phyloP scores from a whole-genome alignment of 1,284 basidiomycete species.

The Ganoderma sp. region DNA sequence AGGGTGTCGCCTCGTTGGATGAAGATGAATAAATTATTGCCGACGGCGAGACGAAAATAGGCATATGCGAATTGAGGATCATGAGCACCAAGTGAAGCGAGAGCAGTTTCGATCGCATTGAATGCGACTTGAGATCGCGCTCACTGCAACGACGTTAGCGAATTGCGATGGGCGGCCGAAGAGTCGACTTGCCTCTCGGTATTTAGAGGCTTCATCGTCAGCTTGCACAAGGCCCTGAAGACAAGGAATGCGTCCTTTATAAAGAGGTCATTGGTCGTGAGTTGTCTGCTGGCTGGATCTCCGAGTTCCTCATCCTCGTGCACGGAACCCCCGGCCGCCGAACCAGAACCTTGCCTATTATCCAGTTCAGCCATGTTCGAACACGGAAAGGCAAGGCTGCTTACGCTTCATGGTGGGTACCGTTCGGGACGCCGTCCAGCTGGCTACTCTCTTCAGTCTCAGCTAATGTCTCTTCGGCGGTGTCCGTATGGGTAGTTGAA shows the following conservation, averaged over 20 bases:
- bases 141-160: constrained; percentile 59
- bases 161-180: not conserved
- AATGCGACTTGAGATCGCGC: constrained; percentile 90
- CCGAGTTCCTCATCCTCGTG: constrained; percentile 33
- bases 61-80: constrained; percentile 91
- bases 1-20: constrained; percentile 83
- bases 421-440: constrained; percentile 8
- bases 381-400: constrained; percentile 11
- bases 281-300: constrained; percentile 22
- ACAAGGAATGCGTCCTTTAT: constrained; percentile 97
- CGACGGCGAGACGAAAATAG: constrained; percentile 83
- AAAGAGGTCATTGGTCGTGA: constrained; percentile 82
- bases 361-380: not conserved
- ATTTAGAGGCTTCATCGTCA: constrained; percentile 97
- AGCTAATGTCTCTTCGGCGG: constrained; percentile 17
- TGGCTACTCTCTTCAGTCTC: constrained; percentile 10
- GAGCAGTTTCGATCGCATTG: constrained; percentile 93
- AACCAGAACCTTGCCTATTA: constrained; percentile 35
- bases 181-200: constrained; percentile 75
- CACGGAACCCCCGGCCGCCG: constrained; percentile 30
- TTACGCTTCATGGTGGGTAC: constrained; percentile 24
- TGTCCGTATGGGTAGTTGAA: constrained; percentile 22
- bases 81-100: constrained; percentile 92
- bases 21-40: constrained; percentile 90
- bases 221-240: constrained; percentile 92